phyloP scores from a whole-genome alignment of 192 early-diverging fungal genomes.

The Coemansia sp. region DNA sequence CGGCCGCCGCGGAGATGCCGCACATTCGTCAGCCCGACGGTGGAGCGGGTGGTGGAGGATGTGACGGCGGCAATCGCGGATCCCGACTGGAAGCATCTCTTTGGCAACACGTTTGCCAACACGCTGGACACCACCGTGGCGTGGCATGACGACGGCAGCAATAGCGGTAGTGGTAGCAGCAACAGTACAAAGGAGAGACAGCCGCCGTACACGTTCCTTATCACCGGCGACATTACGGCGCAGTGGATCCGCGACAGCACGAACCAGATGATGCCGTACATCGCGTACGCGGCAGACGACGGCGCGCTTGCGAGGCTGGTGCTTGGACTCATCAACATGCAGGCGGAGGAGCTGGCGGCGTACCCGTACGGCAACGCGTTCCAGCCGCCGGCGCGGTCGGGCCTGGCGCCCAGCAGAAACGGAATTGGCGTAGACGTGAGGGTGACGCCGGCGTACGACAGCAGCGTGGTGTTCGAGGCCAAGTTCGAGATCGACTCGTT shows the following conservation, averaged over 20 bases:
- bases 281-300: constrained; percentile 49
- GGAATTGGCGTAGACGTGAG: constrained; percentile 19
- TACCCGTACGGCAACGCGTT: constrained; percentile 71
- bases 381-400: constrained; percentile 54
- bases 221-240: constrained; percentile 71
- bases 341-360: constrained; percentile 48
- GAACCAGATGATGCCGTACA: constrained; percentile 65
- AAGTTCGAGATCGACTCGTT: constrained; percentile 74
- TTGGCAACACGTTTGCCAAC: constrained; percentile 68
- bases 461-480: constrained; percentile 52
- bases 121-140: constrained; percentile 71
- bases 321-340: constrained; percentile 59
- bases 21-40: constrained; percentile 51
- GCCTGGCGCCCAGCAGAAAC: constrained; percentile 30
- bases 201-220: constrained; percentile 63
- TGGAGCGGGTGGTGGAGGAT: constrained; percentile 51
- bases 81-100: constrained; percentile 57
- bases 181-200: too few relatives aligned
- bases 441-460: constrained; percentile 31
- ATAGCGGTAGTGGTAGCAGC: too few relatives aligned
- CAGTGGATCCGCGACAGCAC: constrained; percentile 78
- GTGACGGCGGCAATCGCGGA: constrained; percentile 46
- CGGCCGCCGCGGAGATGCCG: constrained; percentile 50
- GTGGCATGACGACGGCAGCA: constrained; percentile 38
- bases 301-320: constrained; percentile 48